phyloP scores from a whole-genome alignment of 2,329 filamentous ascomycete species.

The Helotiales sp. region DNA sequence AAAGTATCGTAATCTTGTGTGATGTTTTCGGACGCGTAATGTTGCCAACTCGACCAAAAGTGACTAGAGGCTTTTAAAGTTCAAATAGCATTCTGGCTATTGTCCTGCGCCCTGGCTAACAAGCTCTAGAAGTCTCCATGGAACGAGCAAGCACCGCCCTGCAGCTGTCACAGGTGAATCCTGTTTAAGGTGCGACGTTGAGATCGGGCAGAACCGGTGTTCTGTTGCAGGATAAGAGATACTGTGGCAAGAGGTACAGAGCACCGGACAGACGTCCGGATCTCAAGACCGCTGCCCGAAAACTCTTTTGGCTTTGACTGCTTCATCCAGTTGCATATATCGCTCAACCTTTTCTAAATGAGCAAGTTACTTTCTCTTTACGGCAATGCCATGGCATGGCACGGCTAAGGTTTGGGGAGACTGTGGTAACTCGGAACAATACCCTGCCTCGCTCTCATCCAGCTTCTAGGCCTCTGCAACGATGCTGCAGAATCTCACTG shows the following conservation, averaged over 20 bases:
- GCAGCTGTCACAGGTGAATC: background rate
- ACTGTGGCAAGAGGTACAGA: background rate
- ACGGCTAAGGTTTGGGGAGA: background rate
- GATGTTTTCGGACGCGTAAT: too few species aligned
- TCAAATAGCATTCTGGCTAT: background rate
- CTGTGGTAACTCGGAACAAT: too few species aligned
- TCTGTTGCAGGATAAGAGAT: too few species aligned
- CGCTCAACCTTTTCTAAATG: slow-evolving; percentile 9
- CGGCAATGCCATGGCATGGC: background rate
- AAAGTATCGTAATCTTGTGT: too few species aligned
- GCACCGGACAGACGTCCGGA: background rate
- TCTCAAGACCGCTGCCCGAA: background rate
- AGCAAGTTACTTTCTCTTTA: slow-evolving; percentile 3
- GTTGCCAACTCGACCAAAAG: too few species aligned
- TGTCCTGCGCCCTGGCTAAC: background rate
- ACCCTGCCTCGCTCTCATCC: background rate
- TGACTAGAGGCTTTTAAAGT: background rate
- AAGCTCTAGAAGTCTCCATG: background rate
- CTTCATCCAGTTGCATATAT: slow-evolving; percentile 11
- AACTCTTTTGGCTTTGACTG: slow-evolving; percentile 6
- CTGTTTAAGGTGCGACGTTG: background rate
- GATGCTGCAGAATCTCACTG: background rate
- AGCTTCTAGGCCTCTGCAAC: background rate
- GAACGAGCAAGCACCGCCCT: slow-evolving; percentile 7
- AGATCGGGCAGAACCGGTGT: background rate